These are phyloP conservation scores for Ophiostoma australiae DNA, from an alignment of 2,329 filamentous ascomycete species.

Conservation along the genomic window DNA sequence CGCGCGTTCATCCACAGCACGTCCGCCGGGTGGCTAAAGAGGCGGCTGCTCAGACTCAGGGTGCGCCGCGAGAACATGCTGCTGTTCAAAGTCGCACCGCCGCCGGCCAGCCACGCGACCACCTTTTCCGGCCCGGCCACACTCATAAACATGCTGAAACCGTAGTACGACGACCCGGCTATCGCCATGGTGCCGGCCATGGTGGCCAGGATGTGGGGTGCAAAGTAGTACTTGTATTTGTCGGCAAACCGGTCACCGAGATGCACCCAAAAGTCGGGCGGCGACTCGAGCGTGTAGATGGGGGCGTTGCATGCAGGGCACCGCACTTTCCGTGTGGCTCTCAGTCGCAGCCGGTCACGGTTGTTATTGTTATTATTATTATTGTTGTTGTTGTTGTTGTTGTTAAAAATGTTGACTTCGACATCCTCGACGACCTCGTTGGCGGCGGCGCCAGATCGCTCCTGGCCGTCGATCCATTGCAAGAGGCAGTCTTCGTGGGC, in stretches of 20 bases:
- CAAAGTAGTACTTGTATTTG: constrained; percentile 45
- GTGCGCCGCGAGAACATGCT: not conserved
- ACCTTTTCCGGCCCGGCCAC: constrained; percentile 49
- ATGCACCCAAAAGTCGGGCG: constrained; percentile 67
- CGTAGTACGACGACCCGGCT: constrained; percentile 51
- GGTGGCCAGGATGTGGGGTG: constrained; percentile 61
- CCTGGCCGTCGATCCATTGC: constrained; percentile 79
- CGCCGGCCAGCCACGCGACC: constrained; percentile 38
- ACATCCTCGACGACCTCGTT: not conserved
- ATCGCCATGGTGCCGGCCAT: constrained; percentile 50
- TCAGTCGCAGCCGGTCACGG: not conserved
- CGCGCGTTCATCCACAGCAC: constrained; percentile 27
- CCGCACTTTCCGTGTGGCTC: constrained; percentile 48
- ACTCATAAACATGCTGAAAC: constrained; percentile 45
- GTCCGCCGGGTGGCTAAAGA: constrained; percentile 22
- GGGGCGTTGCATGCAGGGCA: constrained; percentile 87
- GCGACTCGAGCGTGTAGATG: constrained; percentile 66
- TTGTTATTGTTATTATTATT: no score
- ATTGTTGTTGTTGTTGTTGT: constrained; percentile 34
- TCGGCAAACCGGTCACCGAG: constrained; percentile 56
- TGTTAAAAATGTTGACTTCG: constrained; percentile 27
- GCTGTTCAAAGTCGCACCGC: constrained; percentile 4
- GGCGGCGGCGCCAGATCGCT: constrained; percentile 34
- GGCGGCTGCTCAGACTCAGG: not conserved
- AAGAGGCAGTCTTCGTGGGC: constrained; percentile 88